These are phyloP conservation scores for Haplosporangium sp. DNA, from an alignment of 371 early-diverging fungal species.

Conservation along the genomic window DNA sequence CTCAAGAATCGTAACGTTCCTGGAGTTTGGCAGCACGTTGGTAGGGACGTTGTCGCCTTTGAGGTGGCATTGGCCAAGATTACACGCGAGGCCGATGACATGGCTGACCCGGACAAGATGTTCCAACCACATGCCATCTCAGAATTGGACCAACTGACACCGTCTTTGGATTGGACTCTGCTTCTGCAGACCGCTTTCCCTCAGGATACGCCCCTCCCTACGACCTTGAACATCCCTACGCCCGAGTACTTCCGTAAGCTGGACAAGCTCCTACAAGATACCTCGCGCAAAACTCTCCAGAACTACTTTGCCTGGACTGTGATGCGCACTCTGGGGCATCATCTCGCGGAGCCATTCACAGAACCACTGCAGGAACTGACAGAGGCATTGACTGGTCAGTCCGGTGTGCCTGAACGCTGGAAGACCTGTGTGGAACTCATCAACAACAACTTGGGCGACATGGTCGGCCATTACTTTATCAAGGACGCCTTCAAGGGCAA, in stretches of 20 bases:
- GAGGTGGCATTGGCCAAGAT: conserved; percentile 2
- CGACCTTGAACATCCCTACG: conserved; percentile 50
- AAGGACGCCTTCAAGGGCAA: conserved; percentile 51
- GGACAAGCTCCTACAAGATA: conserved; percentile 47
- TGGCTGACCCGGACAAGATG: conserved; percentile 56
- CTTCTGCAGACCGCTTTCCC: conserved; percentile 56
- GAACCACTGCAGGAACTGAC: conserved; percentile 43
- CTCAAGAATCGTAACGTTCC: background rate
- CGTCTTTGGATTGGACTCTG: conserved; percentile 60
- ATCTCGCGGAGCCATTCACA: conserved; percentile 42
- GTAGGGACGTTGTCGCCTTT: conserved; percentile 24
- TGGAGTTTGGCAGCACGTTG: conserved; percentile 15
- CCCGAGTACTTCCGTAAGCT: conserved; percentile 57
- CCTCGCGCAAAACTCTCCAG: conserved; percentile 51
- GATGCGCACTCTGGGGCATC: conserved; percentile 34
- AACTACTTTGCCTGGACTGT: conserved; percentile 60
- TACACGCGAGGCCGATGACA: conserved; percentile 27
- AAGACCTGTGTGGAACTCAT: conserved; percentile 57
- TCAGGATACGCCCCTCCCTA: conserved; percentile 32
- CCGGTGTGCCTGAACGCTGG: conserved; percentile 53
- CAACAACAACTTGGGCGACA: conserved; percentile 56
- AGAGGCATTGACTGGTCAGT: conserved; percentile 49
- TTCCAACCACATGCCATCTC: conserved; percentile 57
- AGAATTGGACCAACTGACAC: conserved; percentile 43
- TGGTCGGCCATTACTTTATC: conserved; percentile 69